A percentile compares a stretch with the other conserved stretches of the same genome.
phyloP scores from a whole-genome alignment of 1,284 basidiomycete genomes.

The Agroathelia rolfsii region DNA sequence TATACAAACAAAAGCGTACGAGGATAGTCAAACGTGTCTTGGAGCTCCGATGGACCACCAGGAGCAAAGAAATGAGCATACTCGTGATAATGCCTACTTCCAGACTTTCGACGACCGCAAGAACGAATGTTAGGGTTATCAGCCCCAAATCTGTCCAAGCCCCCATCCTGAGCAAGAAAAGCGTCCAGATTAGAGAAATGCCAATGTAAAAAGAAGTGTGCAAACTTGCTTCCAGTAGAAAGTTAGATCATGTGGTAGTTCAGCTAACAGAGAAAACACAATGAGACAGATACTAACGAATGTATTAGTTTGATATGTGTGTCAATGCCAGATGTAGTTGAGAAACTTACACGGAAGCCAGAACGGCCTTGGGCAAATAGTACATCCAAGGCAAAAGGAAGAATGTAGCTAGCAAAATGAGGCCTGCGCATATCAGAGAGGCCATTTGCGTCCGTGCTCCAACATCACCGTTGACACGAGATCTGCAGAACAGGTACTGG shows the following conservation, averaged over 20 bases:
- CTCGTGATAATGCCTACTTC: constrained; percentile 82
- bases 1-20: constrained; percentile 22
- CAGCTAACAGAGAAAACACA: constrained; percentile 75
- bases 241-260: constrained; percentile 77
- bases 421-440: constrained; percentile 63
- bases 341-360: constrained; percentile 61
- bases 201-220: constrained; percentile 3
- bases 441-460: constrained; percentile 86
- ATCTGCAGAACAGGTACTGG: constrained; percentile 31
- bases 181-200: neutral
- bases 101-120: constrained; percentile 72
- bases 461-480: constrained; percentile 77
- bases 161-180: constrained; percentile 50
- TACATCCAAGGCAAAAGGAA: constrained; percentile 76
- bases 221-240: constrained; percentile 70
- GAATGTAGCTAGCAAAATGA: constrained; percentile 78
- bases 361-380: constrained; percentile 73
- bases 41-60: constrained; percentile 83
- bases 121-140: constrained; percentile 76
- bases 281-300: constrained; percentile 63
- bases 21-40: constrained; percentile 66
- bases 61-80: constrained; percentile 74
- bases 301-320: constrained; percentile 7
- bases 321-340: neutral
- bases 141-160: constrained; percentile 81